Conservation (phyloP, 176 grass and related monocot genomes). For the Triticum dicoccoides region DNA sequence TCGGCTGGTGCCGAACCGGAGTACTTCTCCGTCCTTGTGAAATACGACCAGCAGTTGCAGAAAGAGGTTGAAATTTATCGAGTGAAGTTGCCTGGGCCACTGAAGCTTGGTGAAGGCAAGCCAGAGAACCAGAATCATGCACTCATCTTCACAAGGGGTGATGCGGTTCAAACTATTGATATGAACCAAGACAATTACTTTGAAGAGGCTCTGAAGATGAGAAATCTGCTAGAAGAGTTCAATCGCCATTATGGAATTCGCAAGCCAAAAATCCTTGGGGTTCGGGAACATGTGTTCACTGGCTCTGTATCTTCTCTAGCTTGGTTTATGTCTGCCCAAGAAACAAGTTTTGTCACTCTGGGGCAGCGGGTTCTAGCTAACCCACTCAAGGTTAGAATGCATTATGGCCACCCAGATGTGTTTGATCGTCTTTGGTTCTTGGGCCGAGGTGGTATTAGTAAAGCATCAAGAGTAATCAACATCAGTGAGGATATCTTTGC, state of each 20-base stretch:
- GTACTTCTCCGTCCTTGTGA: slow-evolving; percentile 84
- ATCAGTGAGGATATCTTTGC: slow-evolving; percentile 98
- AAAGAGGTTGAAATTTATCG: slow-evolving; percentile 89
- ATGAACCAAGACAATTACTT: slow-evolving; percentile 98
- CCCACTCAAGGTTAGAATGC: slow-evolving; percentile 95
- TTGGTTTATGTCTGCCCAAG: slow-evolving; percentile 98
- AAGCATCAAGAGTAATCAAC: slow-evolving; percentile 83
- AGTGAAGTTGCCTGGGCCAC: slow-evolving; percentile 69
- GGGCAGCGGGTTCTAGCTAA: slow-evolving; percentile 87
- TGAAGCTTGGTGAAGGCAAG: slow-evolving; percentile 94
- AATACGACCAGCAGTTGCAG: slow-evolving; percentile 73
- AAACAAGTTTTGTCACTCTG: slow-evolving; percentile 94
- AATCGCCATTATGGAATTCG: slow-evolving; percentile 71
- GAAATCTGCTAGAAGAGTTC: slow-evolving; percentile 90
- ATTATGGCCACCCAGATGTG: slow-evolving; percentile 95
- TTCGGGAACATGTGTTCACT: slow-evolving; percentile 93
- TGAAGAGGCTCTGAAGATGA: slow-evolving; percentile 94
- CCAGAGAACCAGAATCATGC: slow-evolving; percentile 96
- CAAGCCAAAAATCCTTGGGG: slow-evolving; percentile 89
- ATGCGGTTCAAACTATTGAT: slow-evolving; percentile 90
- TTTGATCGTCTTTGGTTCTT: slow-evolving; percentile 98
- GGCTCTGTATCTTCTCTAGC: slow-evolving; percentile 95
- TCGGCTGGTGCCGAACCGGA: slow-evolving; percentile 44
- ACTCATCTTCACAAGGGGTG: slow-evolving; percentile 94
- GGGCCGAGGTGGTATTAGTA: slow-evolving; percentile 84